These are phyloP conservation scores for Citropsis articulata DNA, from an alignment of 345 rosid species.

Conservation along the genomic window DNA sequence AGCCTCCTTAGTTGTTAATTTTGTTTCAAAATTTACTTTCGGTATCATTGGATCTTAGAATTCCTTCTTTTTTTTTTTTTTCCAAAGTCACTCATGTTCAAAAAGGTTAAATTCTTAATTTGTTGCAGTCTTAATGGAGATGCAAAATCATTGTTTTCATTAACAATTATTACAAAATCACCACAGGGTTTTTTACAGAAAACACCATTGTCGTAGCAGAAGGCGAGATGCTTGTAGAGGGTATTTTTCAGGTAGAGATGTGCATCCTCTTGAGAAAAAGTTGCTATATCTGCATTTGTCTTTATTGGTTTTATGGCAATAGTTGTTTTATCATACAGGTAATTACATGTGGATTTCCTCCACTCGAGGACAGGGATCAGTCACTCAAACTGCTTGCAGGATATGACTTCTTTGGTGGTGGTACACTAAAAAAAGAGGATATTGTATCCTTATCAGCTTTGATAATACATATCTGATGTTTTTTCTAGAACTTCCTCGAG, in stretches of 20 bases:
- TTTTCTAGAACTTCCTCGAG: not conserved
- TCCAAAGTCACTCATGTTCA: not conserved
- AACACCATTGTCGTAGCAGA: conserved; percentile 93
- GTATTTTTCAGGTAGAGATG: conserved; percentile 72
- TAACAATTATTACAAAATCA: conserved; percentile 70
- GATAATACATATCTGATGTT: conserved; percentile 1
- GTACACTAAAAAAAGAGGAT: conserved; percentile 71
- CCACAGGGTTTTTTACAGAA: conserved; percentile 88
- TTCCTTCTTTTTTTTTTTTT: not conserved
- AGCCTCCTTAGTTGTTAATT: not conserved
- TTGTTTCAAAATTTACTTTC: not conserved
- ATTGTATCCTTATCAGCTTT: conserved; percentile 47
- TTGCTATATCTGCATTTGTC: conserved; percentile 4
- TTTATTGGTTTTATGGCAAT: not conserved
- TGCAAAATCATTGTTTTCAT: conserved; percentile 29
- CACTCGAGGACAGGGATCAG: conserved; percentile 76
- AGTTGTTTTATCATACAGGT: conserved; percentile 45
- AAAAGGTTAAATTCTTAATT: not conserved
- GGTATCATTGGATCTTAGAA: not conserved
- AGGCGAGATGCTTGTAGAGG: conserved; percentile 76
- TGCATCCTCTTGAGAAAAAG: conserved; percentile 5
- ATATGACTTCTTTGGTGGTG: conserved; percentile 85
- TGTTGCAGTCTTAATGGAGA: not conserved
- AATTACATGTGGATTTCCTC: conserved; percentile 90
- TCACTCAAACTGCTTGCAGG: conserved; percentile 65